A percentile compares a stretch with the other conserved stretches of the same genome.
These are phyloP conservation scores for Uronychia setigera DNA, from an alignment of 73 alveolate genomes.

Conservation along the genomic window DNA sequence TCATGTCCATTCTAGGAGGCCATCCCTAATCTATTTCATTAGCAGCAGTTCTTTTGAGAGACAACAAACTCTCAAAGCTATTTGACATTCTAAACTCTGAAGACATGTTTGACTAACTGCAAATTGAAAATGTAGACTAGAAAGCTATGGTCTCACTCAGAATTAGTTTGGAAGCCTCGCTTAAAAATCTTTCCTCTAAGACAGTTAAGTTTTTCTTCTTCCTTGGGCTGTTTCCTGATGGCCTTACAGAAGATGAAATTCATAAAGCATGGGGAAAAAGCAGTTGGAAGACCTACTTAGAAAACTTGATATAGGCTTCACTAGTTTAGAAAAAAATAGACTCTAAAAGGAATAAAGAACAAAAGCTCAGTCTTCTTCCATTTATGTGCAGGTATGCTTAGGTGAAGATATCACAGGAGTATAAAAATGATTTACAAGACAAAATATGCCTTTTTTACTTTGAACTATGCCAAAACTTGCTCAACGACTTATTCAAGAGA, in stretches of 20 bases:
- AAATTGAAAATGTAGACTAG: constrained; percentile 25
- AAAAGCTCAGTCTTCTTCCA: constrained; percentile 19
- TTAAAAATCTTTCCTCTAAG: constrained; percentile 13
- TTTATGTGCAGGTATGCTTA: constrained; percentile 42
- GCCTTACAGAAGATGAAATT: constrained; percentile 38
- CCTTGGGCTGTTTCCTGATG: constrained; percentile 68
- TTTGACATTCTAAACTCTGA: constrained; percentile 27
- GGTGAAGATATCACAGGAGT: constrained; percentile 21
- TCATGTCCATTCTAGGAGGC: constrained; percentile 27
- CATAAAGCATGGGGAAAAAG: constrained; percentile 46
- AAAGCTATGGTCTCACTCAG: constrained; percentile 50
- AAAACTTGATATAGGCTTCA: constrained; percentile 27
- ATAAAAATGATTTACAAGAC: constrained; percentile 14
- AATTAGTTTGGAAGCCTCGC: constrained; percentile 47
- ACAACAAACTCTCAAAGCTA: constrained; percentile 3
- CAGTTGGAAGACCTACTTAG: constrained; percentile 29
- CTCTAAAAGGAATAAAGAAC: background rate
- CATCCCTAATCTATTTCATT: constrained; percentile 44
- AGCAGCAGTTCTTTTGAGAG: constrained; percentile 14
- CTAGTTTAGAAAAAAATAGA: background rate
- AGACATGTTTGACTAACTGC: constrained; percentile 46
- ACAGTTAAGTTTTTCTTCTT: constrained; percentile 48
- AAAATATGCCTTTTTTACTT: constrained; percentile 37
- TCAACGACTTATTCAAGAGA: background rate
- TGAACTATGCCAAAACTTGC: constrained; percentile 7